These are phyloP conservation scores for Typha latifolia DNA, from an alignment of 176 grass and related monocot species.

Conservation along the genomic window DNA sequence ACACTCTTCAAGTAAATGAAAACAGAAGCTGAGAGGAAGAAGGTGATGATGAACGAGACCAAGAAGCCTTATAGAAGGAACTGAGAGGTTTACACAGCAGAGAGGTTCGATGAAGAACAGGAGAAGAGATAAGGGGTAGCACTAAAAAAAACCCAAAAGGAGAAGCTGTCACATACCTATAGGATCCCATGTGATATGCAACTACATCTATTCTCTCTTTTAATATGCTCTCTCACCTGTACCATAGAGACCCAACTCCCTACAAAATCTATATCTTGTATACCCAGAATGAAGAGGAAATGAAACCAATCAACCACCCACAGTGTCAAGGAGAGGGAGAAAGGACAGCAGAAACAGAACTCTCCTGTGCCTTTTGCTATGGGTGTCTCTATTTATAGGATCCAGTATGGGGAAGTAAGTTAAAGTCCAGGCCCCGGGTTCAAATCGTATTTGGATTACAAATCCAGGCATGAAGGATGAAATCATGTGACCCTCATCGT, in stretches of 20 bases:
- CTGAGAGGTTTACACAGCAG: conserved; percentile 22
- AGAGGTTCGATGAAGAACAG: conserved; percentile 1
- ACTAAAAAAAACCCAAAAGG: conserved; percentile 30
- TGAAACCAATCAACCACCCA: not conserved
- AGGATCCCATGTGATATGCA: conserved; percentile 59
- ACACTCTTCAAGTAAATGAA: too few species aligned
- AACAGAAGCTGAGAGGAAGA: too few species aligned
- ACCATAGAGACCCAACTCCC: conserved; percentile 6
- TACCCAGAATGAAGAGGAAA: not conserved
- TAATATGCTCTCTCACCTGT: conserved; percentile 26
- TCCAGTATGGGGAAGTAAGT: not conserved
- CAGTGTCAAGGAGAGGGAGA: conserved; percentile 16
- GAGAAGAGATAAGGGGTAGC: conserved; percentile 33
- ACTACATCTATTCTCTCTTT: conserved; percentile 16
- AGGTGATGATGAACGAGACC: too few species aligned
- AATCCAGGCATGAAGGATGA: too few species aligned
- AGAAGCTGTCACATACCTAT: conserved; percentile 51
- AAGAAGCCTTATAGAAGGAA: too few species aligned
- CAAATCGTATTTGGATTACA: too few species aligned
- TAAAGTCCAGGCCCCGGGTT: too few species aligned
- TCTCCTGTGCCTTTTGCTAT: conserved; percentile 29
- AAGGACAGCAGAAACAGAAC: conserved; percentile 18
- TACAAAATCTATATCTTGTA: too few species aligned
- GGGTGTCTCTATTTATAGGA: conserved; percentile 20
- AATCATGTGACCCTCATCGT: too few species aligned